Conservation (phyloP, 257 asterid genomes). For the Gynochthodes officinalis region DNA sequence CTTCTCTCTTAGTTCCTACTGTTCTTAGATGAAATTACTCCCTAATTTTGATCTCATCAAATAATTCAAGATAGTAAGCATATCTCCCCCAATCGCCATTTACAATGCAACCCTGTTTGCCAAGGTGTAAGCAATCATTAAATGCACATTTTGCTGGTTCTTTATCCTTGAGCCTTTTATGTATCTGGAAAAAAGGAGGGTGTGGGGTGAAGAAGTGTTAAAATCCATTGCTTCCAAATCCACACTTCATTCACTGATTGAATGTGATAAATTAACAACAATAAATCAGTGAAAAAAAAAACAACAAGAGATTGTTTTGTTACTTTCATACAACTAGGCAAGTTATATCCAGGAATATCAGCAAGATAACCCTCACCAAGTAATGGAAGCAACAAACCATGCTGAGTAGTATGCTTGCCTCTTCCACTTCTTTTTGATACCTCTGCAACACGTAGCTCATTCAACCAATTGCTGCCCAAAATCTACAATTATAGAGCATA, state of each 20-base stretch:
- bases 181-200: conserved; percentile 51
- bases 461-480: conserved; percentile 82
- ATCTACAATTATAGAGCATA: conserved; percentile 37
- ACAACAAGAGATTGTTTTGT: conserved; percentile 73
- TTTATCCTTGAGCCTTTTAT: conserved; percentile 53
- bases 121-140: conserved; percentile 79
- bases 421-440: conserved; percentile 91
- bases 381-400: conserved; percentile 84
- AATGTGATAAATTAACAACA: not conserved
- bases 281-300: conserved; percentile 6
- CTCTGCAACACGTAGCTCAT: conserved; percentile 92
- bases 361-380: conserved; percentile 74
- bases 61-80: conserved; percentile 80
- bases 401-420: conserved; percentile 88
- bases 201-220: not conserved
- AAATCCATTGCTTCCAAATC: not conserved
- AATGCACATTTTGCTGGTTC: conserved; percentile 62
- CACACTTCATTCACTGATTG: conserved; percentile 2
- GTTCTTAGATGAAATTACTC: conserved; percentile 88
- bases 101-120: conserved; percentile 87
- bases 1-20: conserved; percentile 85
- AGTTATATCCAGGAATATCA: conserved; percentile 91
- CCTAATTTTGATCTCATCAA: conserved; percentile 83
- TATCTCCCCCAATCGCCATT: conserved; percentile 90
- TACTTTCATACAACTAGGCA: conserved; percentile 86